phyloP scores from a whole-genome alignment of 495 filamentous ascomycete species.

The Amphirosellinia nigrospora region DNA sequence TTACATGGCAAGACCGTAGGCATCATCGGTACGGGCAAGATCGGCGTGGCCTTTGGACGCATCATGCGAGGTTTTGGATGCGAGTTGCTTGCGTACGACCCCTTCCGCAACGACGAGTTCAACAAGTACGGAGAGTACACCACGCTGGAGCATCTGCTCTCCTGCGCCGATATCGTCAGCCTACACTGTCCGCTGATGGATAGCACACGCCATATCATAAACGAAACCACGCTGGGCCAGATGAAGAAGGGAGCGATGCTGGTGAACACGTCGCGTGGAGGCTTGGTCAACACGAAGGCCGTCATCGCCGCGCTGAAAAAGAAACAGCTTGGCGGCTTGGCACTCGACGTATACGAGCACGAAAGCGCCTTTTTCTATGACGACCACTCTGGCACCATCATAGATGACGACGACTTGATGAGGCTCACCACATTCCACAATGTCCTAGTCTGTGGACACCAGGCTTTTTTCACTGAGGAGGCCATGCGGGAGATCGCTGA shows the following conservation, averaged over 20 bases:
- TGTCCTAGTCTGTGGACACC: constrained; percentile 70
- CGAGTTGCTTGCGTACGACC: constrained; percentile 64
- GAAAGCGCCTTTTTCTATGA: constrained; percentile 66
- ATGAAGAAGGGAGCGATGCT: constrained; percentile 68
- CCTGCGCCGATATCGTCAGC: constrained; percentile 63
- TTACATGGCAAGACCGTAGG: constrained; percentile 67
- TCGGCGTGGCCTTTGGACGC: constrained; percentile 56
- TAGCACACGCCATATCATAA: constrained; percentile 65
- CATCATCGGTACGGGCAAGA: constrained; percentile 60
- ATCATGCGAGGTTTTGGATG: constrained; percentile 71
- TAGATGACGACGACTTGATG: constrained; percentile 71
- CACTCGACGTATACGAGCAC: constrained; percentile 63
- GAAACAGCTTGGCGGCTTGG: constrained; percentile 58
- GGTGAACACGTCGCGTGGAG: constrained; percentile 71
- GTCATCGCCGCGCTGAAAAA: constrained; percentile 67
- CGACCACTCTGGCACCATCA: constrained; percentile 70
- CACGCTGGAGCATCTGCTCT: constrained; percentile 60
- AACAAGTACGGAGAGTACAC: constrained; percentile 55
- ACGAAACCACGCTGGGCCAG: constrained; percentile 53
- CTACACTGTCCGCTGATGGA: constrained; percentile 71
- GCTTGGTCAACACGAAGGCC: constrained; percentile 63
- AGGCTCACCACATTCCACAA: constrained; percentile 75
- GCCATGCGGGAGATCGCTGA: constrained; percentile 68
- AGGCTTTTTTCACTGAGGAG: constrained; percentile 74
- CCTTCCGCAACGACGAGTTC: constrained; percentile 56